Evolutionary conservation across 2,329 filamentous ascomycete genomes (phyloP).

Genomic region (Cladophialophora psammophila): DNA sequence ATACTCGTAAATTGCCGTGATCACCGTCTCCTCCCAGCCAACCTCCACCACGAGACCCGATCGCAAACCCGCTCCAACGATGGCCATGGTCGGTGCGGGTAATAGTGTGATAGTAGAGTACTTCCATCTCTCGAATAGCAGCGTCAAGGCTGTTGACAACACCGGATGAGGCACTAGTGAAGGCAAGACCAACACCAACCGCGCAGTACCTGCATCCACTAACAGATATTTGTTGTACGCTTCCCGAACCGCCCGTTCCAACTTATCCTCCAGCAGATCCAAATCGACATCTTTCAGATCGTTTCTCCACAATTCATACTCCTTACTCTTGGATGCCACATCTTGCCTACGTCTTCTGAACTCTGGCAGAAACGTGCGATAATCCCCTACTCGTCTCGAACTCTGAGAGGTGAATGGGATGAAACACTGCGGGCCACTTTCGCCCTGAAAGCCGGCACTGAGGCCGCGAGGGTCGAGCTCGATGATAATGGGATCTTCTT

Average conservation of each 20-base stretch:
- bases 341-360: slow-evolving; percentile 57
- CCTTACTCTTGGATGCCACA: slow-evolving; percentile 53
- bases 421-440: slow-evolving; percentile 74
- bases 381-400: slow-evolving; percentile 80
- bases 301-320: slow-evolving; percentile 76
- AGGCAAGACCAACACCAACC: slow-evolving; percentile 77
- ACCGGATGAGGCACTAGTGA: slow-evolving; percentile 79
- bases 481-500: slow-evolving; percentile 84
- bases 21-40: slow-evolving; percentile 87
- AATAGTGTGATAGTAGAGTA: slow-evolving; percentile 81
- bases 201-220: slow-evolving; percentile 69
- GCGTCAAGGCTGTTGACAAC: slow-evolving; percentile 76
- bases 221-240: slow-evolving; percentile 78
- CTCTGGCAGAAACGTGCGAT: slow-evolving; percentile 70
- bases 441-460: slow-evolving; percentile 85
- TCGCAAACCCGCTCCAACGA: slow-evolving; percentile 80
- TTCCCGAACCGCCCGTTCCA: slow-evolving; percentile 82
- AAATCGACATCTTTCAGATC: slow-evolving; percentile 78
- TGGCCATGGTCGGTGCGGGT: slow-evolving; percentile 75
- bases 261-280: slow-evolving; percentile 81
- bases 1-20: slow-evolving; percentile 90
- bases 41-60: slow-evolving; percentile 89
- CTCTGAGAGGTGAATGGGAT: slow-evolving; percentile 77
- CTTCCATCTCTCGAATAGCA: slow-evolving; percentile 81
- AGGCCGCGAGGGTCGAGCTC: slow-evolving; percentile 83